Evolutionary conservation across 108 stramenopile species (phyloP).

Genomic region (Cyclotella sp.): DNA sequence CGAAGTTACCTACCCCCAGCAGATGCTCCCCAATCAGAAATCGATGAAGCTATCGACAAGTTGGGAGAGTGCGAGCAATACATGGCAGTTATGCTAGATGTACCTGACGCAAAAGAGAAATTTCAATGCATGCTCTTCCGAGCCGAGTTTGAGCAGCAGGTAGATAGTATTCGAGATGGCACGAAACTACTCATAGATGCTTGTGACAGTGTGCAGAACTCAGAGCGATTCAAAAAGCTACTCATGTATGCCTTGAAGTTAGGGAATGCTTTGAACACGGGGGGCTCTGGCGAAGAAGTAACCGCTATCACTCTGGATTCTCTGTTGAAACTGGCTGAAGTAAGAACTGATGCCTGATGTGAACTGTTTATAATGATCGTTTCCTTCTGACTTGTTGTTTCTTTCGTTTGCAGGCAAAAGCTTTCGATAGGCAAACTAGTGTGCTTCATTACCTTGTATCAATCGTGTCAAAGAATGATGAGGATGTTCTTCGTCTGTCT

Average conservation of each 20-base stretch:
- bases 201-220: slow-evolving; percentile 46
- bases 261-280: slow-evolving; percentile 54
- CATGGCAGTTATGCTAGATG: slow-evolving; percentile 55
- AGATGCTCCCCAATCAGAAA: slow-evolving; percentile 43
- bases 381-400: background rate
- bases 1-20: slow-evolving; percentile 43
- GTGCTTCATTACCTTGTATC: slow-evolving; percentile 55
- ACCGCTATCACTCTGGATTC: slow-evolving; percentile 53
- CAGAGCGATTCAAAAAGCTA: slow-evolving; percentile 50
- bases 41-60: slow-evolving; percentile 49
- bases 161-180: slow-evolving; percentile 40
- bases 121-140: slow-evolving; percentile 54
- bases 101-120: slow-evolving; percentile 46
- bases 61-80: slow-evolving; percentile 54
- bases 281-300: slow-evolving; percentile 40
- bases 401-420: slow-evolving; percentile 39
- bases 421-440: slow-evolving; percentile 54
- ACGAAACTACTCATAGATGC: slow-evolving; percentile 50
- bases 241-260: slow-evolving; percentile 49
- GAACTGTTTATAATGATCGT: background rate
- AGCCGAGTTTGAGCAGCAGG: slow-evolving; percentile 48
- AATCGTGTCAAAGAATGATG: slow-evolving; percentile 54
- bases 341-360: background rate
- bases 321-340: slow-evolving; percentile 44
- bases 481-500: slow-evolving; percentile 46